Evolutionary conservation across 108 stramenopile species (phyloP).

Genomic region (Fragilaria radians): DNA sequence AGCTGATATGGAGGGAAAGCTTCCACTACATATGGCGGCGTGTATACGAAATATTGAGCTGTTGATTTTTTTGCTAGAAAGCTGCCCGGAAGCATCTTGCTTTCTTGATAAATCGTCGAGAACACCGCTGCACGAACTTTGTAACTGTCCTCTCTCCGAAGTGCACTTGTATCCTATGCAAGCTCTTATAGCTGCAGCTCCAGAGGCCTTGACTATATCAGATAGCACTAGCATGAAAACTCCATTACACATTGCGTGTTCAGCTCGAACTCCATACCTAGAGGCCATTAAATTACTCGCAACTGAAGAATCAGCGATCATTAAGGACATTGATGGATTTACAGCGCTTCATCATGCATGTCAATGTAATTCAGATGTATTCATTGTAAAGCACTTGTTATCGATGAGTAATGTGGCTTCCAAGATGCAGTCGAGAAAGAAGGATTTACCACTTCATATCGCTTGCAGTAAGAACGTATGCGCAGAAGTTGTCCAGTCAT

Average conservation of each 20-base stretch:
- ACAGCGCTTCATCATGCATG: constrained; percentile 36
- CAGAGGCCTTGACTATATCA: neutral
- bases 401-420: constrained; percentile 15
- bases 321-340: constrained; percentile 27
- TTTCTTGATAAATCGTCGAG: constrained; percentile 6
- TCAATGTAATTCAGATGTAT: constrained; percentile 18
- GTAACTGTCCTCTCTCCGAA: constrained; percentile 16
- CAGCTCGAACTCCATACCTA: neutral
- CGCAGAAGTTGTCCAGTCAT: constrained; percentile 24
- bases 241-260: constrained; percentile 42
- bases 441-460: constrained; percentile 38
- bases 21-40: constrained; percentile 39
- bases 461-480: constrained; percentile 38
- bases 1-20: constrained; percentile 28
- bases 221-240: constrained; percentile 1
- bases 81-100: constrained; percentile 7
- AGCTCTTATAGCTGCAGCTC: constrained; percentile 17
- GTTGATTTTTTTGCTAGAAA: constrained; percentile 16
- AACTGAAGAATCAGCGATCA: constrained; percentile 9
- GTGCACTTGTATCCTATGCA: constrained; percentile 10
- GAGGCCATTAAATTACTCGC: constrained; percentile 1
- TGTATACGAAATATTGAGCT: constrained; percentile 25
- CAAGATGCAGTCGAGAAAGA: constrained; percentile 23
- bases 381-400: constrained; percentile 21
- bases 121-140: constrained; percentile 35